A percentile compares a stretch with the other conserved stretches of the same genome.
These are phyloP conservation scores for Aspergillus piperis DNA, from an alignment of 2,329 filamentous ascomycete genomes.

Conservation along the genomic window DNA sequence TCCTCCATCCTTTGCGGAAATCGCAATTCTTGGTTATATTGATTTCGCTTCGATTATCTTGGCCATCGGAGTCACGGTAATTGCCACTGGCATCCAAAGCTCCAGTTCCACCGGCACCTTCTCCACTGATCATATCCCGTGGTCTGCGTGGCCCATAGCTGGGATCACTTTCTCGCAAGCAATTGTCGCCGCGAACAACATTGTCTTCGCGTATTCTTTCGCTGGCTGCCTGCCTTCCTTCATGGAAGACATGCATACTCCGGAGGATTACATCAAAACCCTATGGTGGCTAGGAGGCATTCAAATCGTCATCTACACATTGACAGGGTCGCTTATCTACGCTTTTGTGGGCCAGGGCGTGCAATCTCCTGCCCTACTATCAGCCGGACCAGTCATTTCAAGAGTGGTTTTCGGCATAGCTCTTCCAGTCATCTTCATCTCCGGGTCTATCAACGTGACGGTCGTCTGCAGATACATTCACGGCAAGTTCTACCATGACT, in stretches of 20 bases:
- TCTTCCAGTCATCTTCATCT: constrained; percentile 18
- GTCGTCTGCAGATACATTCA: constrained; percentile 25
- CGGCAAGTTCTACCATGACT: constrained; percentile 20
- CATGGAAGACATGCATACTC: constrained; percentile 17
- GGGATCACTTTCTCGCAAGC: constrained; percentile 27
- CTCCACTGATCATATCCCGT: constrained; percentile 1
- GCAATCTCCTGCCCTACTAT: constrained; percentile 31
- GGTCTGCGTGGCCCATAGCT: constrained; percentile 22
- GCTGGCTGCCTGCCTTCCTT: constrained; percentile 21
- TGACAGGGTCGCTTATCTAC: constrained; percentile 25
- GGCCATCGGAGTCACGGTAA: constrained; percentile 35
- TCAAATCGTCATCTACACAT: constrained; percentile 14
- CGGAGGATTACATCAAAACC: constrained; percentile 10
- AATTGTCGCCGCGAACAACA: constrained; percentile 32
- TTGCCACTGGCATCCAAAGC: constrained; percentile 32
- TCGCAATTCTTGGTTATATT: constrained; percentile 36
- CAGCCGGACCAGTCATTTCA: constrained; percentile 17
- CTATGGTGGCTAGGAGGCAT: constrained; percentile 12
- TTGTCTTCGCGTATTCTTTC: constrained; percentile 42
- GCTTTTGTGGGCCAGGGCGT: constrained; percentile 30
- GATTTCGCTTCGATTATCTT: constrained; percentile 36
- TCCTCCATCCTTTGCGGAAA: constrained; percentile 35
- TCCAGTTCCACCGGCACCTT: constrained; percentile 20
- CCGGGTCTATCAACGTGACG: constrained; percentile 25
- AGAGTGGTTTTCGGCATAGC: constrained; percentile 13